Conservation (phyloP, 306 rosid genomes). For the Vigna angularis region DNA sequence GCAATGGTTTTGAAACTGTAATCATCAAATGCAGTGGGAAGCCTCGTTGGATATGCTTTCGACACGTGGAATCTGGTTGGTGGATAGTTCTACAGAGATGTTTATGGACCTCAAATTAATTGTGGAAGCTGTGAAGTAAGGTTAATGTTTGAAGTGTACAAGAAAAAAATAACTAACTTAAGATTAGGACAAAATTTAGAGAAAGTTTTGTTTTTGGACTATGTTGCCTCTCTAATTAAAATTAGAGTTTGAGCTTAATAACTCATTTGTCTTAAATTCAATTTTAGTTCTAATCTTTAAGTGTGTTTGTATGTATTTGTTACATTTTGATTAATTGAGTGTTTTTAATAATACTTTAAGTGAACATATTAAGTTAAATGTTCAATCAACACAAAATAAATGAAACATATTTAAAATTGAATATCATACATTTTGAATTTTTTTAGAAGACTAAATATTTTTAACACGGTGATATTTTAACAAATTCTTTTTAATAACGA, state of each 20-base stretch:
- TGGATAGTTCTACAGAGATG: constrained; percentile 51
- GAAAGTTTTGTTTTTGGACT: neutral
- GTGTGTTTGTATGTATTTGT: too few relatives aligned
- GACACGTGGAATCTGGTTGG: constrained; percentile 76
- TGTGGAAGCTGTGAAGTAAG: constrained; percentile 43
- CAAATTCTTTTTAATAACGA: fast-evolving
- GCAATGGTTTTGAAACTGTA: constrained; percentile 4
- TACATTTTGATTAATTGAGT: too few relatives aligned
- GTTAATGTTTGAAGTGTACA: neutral
- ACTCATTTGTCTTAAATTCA: neutral
- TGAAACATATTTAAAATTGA: too few relatives aligned
- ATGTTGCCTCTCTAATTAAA: neutral
- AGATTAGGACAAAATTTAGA: neutral
- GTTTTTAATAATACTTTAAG: too few relatives aligned
- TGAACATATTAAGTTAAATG: too few relatives aligned
- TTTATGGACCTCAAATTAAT: constrained; percentile 47
- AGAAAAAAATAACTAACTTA: neutral
- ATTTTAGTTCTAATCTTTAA: too few relatives aligned
- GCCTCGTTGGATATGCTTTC: constrained; percentile 54
- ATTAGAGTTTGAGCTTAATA: neutral
- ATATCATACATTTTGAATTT: too few relatives aligned
- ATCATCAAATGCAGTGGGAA: constrained; percentile 7
- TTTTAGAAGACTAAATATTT: too few relatives aligned
- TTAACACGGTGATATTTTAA: too few relatives aligned
- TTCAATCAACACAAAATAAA: too few relatives aligned